Evolutionary conservation across 371 early-diverging fungal genomes (phyloP), one percentile per base, ranked within the genome.

Genomic region (Mucor indicus): DNA sequence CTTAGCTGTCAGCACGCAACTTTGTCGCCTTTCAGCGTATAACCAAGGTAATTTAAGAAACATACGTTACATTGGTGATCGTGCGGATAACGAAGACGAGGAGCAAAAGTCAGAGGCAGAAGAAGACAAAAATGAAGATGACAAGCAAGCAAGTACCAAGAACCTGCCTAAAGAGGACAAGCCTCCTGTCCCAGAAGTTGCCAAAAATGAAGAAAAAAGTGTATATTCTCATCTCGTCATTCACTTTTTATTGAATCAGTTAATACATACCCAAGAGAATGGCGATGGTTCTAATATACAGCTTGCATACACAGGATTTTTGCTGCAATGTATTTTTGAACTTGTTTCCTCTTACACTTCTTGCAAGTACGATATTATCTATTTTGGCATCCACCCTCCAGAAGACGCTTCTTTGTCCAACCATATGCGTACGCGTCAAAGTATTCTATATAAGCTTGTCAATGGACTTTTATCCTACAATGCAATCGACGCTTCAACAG

Each of bases 291-390:
- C 13, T 23, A 46, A 55, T 37, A 29, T 38, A 2, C 25, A 37
- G 9, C 30, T 50, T 19, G 81, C 68, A 42, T 87, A 87, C 44
- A 85, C 91, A 19, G 87, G 89, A 44, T 93, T 90, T 67, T 46
- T 96, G 29, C 57, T 98, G 45, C 93, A 94, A 62, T 80, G 85
- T 33, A 64, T 96, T 17, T 75, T 88, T 12, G 98, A 98, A 58
- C 69, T 98, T 2, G 74, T 92, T 4, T 73, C 80, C 0, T 89
- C 90, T 1, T 97, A 90, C 68, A 84, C 90, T 10, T 74, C 81
- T 1, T 90, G 89, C 71, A 89, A 89, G 51, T 53, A 75, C 16
- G 86, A 86, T 44, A 67, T 91, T 3, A 76, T 88, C 27, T 61
- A 77, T 33, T 82, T 77, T 36, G 67, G 77, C 27, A 69, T 78